Conservation (phyloP, 345 rosid species). For the Lumnitzera racemosa region DNA sequence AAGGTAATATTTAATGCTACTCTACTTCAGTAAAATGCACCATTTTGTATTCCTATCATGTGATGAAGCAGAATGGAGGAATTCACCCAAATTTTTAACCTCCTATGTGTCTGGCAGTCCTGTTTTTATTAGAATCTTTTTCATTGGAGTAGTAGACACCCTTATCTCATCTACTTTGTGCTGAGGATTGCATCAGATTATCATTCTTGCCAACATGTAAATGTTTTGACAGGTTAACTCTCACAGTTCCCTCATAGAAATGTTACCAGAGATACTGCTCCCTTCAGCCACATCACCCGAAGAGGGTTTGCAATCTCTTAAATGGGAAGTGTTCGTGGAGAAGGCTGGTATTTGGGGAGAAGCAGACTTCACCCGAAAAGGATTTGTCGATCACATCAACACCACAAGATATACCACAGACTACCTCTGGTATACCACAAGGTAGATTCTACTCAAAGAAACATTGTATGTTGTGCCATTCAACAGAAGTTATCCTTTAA, state of each 20-base stretch:
- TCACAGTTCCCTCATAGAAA: slow-evolving; percentile 61
- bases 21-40: no score
- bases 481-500: not conserved
- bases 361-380: slow-evolving; percentile 48
- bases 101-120: no score
- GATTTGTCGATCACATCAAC: slow-evolving; percentile 76
- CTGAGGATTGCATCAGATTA: not conserved
- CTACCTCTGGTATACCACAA: slow-evolving; percentile 94
- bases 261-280: slow-evolving; percentile 64
- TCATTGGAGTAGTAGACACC: no score
- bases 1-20: slow-evolving; percentile 36
- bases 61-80: no score
- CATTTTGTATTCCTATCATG: no score
- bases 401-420: slow-evolving; percentile 79
- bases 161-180: no score
- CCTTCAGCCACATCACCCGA: slow-evolving; percentile 21
- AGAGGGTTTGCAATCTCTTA: slow-evolving; percentile 27
- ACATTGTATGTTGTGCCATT: not conserved
- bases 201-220: slow-evolving; percentile 2
- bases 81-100: no score
- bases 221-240: slow-evolving; percentile 47
- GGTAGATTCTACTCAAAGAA: slow-evolving; percentile 36
- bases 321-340: slow-evolving; percentile 72
- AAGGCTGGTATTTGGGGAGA: slow-evolving; percentile 74
- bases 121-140: no score